Evolutionary conservation across 768 basidiomycete species (phyloP).

Genomic region (Mycena pura): DNA sequence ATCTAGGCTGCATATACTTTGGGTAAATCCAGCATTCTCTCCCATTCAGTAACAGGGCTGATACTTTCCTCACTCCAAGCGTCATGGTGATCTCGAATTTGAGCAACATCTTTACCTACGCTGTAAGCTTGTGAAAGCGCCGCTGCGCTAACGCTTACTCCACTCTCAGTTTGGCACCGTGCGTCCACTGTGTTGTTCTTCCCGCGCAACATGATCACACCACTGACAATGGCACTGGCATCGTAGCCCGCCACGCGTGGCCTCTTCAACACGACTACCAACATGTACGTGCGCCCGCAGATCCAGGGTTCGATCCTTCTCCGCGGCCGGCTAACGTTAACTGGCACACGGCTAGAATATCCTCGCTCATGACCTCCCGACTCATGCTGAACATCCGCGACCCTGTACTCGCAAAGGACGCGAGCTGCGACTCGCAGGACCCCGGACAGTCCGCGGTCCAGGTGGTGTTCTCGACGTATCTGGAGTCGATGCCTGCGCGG

Average conservation of each 20-base stretch:
- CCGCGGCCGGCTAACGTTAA: not conserved
- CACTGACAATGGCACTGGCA: not conserved
- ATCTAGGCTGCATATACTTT: constrained; percentile 20
- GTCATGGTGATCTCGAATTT: constrained; percentile 19
- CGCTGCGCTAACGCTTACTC: not conserved
- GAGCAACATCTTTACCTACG: constrained; percentile 18
- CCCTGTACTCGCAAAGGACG: not conserved
- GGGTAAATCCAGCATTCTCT: constrained; percentile 5
- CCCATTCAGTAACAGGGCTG: not conserved
- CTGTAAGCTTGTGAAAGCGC: constrained; percentile 1
- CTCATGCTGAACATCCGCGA: constrained; percentile 23
- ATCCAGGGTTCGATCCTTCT: too few species aligned
- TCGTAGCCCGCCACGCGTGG: constrained; percentile 7
- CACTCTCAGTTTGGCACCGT: constrained; percentile 12
- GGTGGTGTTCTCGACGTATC: too few species aligned
- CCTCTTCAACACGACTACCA: constrained; percentile 15
- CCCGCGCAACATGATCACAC: not conserved
- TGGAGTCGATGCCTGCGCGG: too few species aligned
- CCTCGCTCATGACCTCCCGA: constrained; percentile 9
- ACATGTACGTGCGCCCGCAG: constrained; percentile 4
- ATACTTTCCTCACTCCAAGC: not conserved
- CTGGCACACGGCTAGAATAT: constrained; percentile 1
- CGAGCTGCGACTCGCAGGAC: too few species aligned
- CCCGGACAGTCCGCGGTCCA: too few species aligned
- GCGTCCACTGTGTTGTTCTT: too few species aligned